Evolutionary conservation across 345 rosid species (phyloP).

Genomic region (Firmiana major): DNA sequence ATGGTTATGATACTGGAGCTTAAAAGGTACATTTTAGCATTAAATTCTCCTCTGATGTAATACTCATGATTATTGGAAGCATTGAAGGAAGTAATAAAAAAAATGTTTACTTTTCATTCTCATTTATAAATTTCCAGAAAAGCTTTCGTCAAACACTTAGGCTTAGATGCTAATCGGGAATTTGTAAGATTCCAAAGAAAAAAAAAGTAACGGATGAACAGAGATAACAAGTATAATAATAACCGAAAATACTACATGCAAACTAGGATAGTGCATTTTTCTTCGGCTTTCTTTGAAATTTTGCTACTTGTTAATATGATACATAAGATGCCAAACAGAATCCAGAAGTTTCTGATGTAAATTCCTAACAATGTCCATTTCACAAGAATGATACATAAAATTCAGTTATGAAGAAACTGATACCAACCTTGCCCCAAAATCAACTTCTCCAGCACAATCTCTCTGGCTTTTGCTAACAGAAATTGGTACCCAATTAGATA

Average conservation of each 20-base stretch:
- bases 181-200: neutral
- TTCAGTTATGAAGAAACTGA: neutral
- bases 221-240: neutral
- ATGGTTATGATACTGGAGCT: neutral
- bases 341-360: neutral
- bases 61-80: neutral
- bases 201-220: neutral
- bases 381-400: neutral
- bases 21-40: neutral
- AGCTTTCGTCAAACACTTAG: neutral
- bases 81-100: neutral
- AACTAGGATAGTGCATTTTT: neutral
- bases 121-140: neutral
- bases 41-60: neutral
- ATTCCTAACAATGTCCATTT: neutral
- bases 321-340: neutral
- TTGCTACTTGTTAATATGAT: neutral
- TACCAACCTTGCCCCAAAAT: slow-evolving; percentile 82
- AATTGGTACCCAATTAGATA: slow-evolving; percentile 78
- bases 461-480: slow-evolving; percentile 34
- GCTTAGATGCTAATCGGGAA: neutral
- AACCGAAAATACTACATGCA: neutral
- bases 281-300: neutral
- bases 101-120: neutral
- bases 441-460: slow-evolving; percentile 38